Conservation (phyloP, 257 asterid species). For the Solanum chilense region DNA sequence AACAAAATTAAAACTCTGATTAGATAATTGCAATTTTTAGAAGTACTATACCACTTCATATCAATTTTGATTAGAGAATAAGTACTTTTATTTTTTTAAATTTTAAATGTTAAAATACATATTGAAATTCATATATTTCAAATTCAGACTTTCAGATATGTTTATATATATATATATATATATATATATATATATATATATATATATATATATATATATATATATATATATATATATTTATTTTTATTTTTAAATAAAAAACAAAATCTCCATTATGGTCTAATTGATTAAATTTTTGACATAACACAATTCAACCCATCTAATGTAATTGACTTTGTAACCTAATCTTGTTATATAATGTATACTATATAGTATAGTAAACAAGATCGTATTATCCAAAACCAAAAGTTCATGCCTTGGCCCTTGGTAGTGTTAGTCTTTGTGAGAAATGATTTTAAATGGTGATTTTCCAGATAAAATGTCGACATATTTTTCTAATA, state of each 20-base stretch:
- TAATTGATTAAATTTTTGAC: background rate
- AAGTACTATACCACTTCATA: no score
- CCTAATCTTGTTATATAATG: background rate
- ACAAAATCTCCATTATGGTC: background rate
- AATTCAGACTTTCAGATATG: background rate
- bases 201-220: no score
- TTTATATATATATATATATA: no score
- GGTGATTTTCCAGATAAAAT: background rate
- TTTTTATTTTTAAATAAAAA: background rate
- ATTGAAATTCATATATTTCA: background rate
- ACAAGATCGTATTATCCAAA: background rate
- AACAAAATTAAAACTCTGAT: background rate
- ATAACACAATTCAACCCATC: background rate
- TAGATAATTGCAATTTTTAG: no score
- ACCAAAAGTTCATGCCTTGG: background rate
- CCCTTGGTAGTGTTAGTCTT: background rate
- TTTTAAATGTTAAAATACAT: background rate
- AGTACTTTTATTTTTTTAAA: background rate
- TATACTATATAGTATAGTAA: background rate
- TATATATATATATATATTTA: no score
- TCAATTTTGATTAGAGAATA: background rate
- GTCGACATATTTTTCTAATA: background rate
- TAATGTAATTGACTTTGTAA: background rate
- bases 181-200: no score
- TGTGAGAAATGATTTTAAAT: background rate